Evolutionary conservation across 441 rosid species (phyloP).

Genomic region (Populus hybrid): DNA sequence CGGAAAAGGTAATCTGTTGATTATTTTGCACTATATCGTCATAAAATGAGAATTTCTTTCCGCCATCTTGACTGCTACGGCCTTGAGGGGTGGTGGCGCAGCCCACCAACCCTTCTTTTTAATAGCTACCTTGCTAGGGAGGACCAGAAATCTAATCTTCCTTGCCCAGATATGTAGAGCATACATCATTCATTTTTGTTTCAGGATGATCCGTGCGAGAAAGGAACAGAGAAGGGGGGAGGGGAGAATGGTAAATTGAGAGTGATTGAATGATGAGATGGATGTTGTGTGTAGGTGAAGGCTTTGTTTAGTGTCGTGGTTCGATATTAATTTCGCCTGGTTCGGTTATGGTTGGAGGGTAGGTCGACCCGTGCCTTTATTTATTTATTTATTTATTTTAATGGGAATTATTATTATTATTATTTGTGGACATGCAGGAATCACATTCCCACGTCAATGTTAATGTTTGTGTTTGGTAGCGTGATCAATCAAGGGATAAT

Average conservation of each 20-base stretch:
- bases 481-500: neutral
- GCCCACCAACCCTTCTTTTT: no score
- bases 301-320: neutral
- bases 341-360: constrained; percentile 36
- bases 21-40: neutral
- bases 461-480: neutral
- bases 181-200: no score
- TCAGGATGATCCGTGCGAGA: neutral
- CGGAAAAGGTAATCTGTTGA: neutral
- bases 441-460: neutral
- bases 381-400: neutral
- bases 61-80: no score
- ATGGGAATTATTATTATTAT: neutral
- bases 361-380: constrained; percentile 28
- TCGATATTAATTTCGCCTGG: constrained; percentile 7
- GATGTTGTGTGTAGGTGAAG: constrained; percentile 8
- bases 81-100: no score
- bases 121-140: neutral
- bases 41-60: neutral
- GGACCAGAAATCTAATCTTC: no score
- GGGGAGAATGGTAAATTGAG: no score
- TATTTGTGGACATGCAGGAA: neutral
- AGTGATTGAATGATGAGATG: neutral
- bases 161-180: no score
- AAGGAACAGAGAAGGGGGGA: neutral